Percentiles rank a stretch among this genome's conserved stretches.
Evolutionary conservation across 73 alveolate genomes (phyloP).

Genomic region (Symbiodinium pilosum): DNA sequence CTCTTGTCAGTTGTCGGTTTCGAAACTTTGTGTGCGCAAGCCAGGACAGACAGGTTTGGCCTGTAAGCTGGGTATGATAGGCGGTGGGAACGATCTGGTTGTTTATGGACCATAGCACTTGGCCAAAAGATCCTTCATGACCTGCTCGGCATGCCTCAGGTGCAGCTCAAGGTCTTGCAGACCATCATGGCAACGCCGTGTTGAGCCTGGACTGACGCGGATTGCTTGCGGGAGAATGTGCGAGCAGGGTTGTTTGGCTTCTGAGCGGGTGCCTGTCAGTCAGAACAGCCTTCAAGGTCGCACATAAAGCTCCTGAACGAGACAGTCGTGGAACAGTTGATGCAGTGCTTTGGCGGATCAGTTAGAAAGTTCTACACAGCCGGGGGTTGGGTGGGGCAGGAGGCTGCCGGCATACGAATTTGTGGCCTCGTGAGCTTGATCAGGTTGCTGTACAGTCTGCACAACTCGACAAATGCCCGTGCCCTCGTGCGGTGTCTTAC

Average conservation of each 20-base stretch:
- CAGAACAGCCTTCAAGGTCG: conserved; percentile 32
- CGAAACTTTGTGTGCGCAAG: too few relatives aligned
- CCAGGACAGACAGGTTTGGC: too few relatives aligned
- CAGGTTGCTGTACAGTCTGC: conserved; percentile 75
- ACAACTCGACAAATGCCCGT: conserved; percentile 53
- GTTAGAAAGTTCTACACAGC: background rate
- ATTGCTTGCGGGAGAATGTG: too few relatives aligned
- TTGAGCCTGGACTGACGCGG: too few relatives aligned
- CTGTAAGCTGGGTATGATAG: too few relatives aligned
- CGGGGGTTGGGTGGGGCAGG: background rate
- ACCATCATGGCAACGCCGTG: conserved; percentile 75
- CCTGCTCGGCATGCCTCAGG: conserved; percentile 7
- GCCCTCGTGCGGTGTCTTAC: background rate
- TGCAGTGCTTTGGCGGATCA: background rate
- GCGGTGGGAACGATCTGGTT: too few relatives aligned
- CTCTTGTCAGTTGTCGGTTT: too few relatives aligned
- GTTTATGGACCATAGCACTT: background rate
- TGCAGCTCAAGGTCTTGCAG: conserved; percentile 74
- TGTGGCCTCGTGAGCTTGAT: background rate
- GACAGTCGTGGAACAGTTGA: conserved; percentile 84
- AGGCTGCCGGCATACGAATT: too few relatives aligned
- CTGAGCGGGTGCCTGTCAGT: background rate
- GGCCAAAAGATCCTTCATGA: too few relatives aligned
- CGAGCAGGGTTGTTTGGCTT: background rate
- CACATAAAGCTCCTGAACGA: conserved; percentile 78